A percentile compares a stretch with the other conserved stretches of the same genome.
Evolutionary conservation across 2,329 filamentous ascomycete genomes (phyloP).

Genomic region (Akanthomyces dipterigenus): DNA sequence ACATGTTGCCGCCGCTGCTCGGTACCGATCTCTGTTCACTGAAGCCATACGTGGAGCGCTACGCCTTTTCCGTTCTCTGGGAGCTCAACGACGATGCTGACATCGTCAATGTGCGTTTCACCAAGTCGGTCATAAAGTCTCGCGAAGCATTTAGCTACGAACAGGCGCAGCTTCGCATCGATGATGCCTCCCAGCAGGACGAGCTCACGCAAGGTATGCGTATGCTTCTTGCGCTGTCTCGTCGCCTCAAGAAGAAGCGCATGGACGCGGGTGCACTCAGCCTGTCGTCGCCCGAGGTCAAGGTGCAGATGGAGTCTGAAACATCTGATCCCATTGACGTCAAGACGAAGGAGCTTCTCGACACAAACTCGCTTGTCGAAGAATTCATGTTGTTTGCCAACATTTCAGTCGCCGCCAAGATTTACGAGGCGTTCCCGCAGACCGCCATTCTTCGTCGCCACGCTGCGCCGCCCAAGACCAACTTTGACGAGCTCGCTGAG

Average conservation of each 20-base stretch:
- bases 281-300: slow-evolving; percentile 94
- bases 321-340: slow-evolving; percentile 94
- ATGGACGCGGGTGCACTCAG: slow-evolving; percentile 95
- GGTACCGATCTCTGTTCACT: slow-evolving; percentile 94
- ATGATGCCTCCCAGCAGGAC: slow-evolving; percentile 80
- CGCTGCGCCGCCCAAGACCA: slow-evolving; percentile 84
- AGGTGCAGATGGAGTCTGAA: slow-evolving; percentile 90
- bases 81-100: slow-evolving; percentile 81
- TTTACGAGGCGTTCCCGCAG: slow-evolving; percentile 87
- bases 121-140: slow-evolving; percentile 95
- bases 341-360: slow-evolving; percentile 87
- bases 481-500: slow-evolving; percentile 89
- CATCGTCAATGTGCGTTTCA: slow-evolving; percentile 79
- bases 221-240: slow-evolving; percentile 77
- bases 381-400: slow-evolving; percentile 99
- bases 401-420: slow-evolving; percentile 83
- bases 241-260: slow-evolving; percentile 88
- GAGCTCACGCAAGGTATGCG: slow-evolving; percentile 88
- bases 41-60: slow-evolving; percentile 95
- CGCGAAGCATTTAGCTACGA: slow-evolving; percentile 98
- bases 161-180: slow-evolving; percentile 87
- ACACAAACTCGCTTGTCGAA: slow-evolving; percentile 95
- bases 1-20: slow-evolving; percentile 96
- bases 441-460: slow-evolving; percentile 91
- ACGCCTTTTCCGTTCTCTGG: slow-evolving; percentile 81